Percentiles rank a stretch among this genome's conserved stretches.
Conservation (phyloP, 805 yeast genomes). For the Teunomyces cretensis region DNA sequence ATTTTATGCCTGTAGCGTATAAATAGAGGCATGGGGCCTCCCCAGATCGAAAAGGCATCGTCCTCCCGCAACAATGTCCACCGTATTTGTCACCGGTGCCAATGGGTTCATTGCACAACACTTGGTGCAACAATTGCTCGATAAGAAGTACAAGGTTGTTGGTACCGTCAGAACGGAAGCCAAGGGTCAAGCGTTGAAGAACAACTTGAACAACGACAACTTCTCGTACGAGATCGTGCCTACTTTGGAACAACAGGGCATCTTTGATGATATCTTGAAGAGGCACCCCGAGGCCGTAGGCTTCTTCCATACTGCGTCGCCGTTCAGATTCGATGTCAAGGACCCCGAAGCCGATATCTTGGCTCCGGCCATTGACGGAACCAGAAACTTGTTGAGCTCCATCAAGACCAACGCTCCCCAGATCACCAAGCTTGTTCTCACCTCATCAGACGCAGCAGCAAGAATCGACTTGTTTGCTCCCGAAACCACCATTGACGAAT, state of each 20-base stretch:
- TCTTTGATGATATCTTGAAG: conserved; percentile 49
- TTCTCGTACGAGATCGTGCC: conserved; percentile 31
- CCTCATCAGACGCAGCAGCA: conserved; percentile 51
- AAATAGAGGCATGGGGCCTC: no score
- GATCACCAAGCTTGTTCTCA: conserved; percentile 51
- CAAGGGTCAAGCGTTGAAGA: conserved; percentile 20
- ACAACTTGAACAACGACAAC: conserved; percentile 11
- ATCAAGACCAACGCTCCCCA: conserved; percentile 44
- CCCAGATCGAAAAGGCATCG: no score
- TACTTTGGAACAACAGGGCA: conserved; percentile 31
- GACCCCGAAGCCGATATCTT: conserved; percentile 50
- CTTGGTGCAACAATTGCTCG: conserved; percentile 41
- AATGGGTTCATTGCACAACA: conserved; percentile 54
- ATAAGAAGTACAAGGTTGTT: conserved; percentile 45
- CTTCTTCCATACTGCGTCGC: conserved; percentile 54
- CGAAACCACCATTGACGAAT: conserved; percentile 16
- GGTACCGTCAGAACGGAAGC: conserved; percentile 46
- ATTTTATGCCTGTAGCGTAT: no score
- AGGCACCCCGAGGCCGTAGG: conserved; percentile 40
- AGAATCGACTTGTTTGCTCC: conserved; percentile 22
- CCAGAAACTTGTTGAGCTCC: conserved; percentile 46
- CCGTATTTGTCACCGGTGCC: conserved; percentile 50
- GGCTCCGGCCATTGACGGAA: conserved; percentile 59
- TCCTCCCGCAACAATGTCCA: not conserved
- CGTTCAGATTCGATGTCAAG: conserved; percentile 42